Evolutionary conservation across 352 stramenopile genomes (phyloP).

Genomic region (Phytophthora hybrid): DNA sequence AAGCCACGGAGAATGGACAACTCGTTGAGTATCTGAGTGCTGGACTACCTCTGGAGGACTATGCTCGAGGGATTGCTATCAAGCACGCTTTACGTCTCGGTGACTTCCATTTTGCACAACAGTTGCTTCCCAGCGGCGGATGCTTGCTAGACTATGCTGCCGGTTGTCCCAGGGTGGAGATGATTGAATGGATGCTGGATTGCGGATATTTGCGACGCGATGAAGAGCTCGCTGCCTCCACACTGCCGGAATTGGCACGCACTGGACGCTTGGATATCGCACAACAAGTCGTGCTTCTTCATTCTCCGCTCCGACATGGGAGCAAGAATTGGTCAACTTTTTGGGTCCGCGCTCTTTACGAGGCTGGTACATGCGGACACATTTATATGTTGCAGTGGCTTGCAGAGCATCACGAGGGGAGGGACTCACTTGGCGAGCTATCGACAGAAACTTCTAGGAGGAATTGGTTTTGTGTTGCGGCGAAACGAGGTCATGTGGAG

Average conservation of each 20-base stretch:
- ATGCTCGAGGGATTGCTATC: no score
- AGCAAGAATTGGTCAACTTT: background rate
- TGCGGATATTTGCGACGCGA: slow-evolving; percentile 7
- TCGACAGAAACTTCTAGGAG: background rate
- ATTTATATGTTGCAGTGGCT: slow-evolving; percentile 3
- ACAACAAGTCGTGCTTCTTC: no score
- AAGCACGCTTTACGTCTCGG: no score
- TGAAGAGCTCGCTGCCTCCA: background rate
- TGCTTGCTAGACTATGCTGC: slow-evolving; percentile 2
- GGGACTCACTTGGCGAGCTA: no score
- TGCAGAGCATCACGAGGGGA: background rate
- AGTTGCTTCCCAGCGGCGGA: background rate
- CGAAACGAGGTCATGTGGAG: background rate
- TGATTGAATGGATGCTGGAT: slow-evolving; percentile 9
- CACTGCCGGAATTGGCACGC: background rate
- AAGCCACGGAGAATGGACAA: no score
- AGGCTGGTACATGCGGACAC: background rate
- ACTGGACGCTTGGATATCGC: no score
- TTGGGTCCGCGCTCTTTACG: background rate
- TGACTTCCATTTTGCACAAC: slow-evolving; percentile 2
- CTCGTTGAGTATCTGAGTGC: no score
- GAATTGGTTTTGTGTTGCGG: background rate
- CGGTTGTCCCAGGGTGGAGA: background rate
- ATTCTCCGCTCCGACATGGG: no score
- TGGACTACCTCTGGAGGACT: no score